Evolutionary conservation across 805 yeast genomes (phyloP).

Genomic region (Suhomyces vadensis): DNA sequence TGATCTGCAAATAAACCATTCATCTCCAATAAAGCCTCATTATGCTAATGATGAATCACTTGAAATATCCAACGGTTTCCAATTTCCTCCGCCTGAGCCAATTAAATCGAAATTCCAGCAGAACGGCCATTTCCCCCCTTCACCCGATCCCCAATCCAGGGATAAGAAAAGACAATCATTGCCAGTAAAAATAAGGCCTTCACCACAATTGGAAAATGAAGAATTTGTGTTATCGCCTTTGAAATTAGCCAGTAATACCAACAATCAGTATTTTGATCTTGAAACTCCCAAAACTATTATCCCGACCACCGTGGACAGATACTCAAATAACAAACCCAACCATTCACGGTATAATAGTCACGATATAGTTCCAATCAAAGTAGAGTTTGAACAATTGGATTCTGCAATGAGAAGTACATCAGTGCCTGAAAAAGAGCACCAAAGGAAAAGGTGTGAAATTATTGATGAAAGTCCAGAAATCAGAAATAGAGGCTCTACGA

Average conservation of each 20-base stretch:
- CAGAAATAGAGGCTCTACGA: constrained; percentile 12
- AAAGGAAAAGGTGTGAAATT: constrained; percentile 10
- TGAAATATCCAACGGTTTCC: constrained; percentile 23
- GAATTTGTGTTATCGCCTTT: constrained; percentile 45
- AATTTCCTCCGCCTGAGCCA: constrained; percentile 25
- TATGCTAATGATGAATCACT: constrained; percentile 17
- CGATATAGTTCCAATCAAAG: constrained; percentile 43
- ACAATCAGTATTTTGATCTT: constrained; percentile 13
- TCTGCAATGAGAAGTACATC: constrained; percentile 25
- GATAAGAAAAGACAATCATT: constrained; percentile 34
- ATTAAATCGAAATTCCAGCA: neutral
- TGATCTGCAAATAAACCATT: constrained; percentile 21
- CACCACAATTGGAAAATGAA: constrained; percentile 23
- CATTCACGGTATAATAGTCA: constrained; percentile 45
- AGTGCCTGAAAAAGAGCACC: constrained; percentile 27
- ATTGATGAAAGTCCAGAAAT: constrained; percentile 14
- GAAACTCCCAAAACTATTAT: constrained; percentile 6
- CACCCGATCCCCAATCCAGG: constrained; percentile 33
- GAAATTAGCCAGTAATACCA: constrained; percentile 31
- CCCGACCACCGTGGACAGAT: constrained; percentile 19
- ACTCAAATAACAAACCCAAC: constrained; percentile 30
- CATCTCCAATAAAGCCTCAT: constrained; percentile 28
- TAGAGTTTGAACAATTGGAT: constrained; percentile 38
- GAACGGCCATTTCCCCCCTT: constrained; percentile 28
- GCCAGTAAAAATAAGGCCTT: constrained; percentile 31